Evolutionary conservation across 495 filamentous ascomycete species (phyloP).

Genomic region (Chaetomium fimeti): DNA sequence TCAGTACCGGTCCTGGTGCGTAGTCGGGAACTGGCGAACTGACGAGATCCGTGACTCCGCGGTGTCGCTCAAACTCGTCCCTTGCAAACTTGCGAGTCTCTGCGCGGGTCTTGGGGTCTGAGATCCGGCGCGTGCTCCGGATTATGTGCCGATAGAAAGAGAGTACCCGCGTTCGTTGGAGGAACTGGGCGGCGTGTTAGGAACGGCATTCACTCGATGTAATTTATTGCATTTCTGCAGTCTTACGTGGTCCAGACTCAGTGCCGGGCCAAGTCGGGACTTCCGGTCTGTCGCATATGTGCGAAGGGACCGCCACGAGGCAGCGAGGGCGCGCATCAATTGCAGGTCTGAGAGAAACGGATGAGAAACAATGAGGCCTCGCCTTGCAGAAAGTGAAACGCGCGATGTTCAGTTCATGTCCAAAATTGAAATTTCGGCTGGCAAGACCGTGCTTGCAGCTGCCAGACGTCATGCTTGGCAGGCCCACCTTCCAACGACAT

Average conservation of each 20-base stretch:
- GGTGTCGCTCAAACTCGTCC: slow-evolving; percentile 72
- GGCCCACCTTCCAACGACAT: neutral
- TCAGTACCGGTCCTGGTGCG: neutral
- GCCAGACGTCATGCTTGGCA: slow-evolving; percentile 4
- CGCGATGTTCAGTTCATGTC: too few species aligned
- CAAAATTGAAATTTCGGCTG: slow-evolving; percentile 8
- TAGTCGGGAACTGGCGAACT: slow-evolving; percentile 23
- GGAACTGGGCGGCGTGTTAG: slow-evolving; percentile 47
- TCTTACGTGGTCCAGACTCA: slow-evolving; percentile 54
- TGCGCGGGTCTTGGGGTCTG: slow-evolving; percentile 52
- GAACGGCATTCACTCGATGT: neutral
- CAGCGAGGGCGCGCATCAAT: slow-evolving; percentile 36
- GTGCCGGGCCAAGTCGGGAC: slow-evolving; percentile 38
- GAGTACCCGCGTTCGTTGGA: slow-evolving; percentile 55
- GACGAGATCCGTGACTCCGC: slow-evolving; percentile 67
- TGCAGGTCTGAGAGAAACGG: neutral
- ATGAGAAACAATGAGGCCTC: too few species aligned
- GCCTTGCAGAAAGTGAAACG: too few species aligned
- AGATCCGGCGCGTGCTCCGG: slow-evolving; percentile 49
- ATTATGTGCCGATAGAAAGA: slow-evolving; percentile 60
- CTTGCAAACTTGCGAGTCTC: slow-evolving; percentile 73
- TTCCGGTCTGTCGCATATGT: slow-evolving; percentile 40
- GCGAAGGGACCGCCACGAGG: slow-evolving; percentile 36
- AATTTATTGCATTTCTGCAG: neutral
- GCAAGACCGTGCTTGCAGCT: slow-evolving; percentile 1